Evolutionary conservation across 805 yeast genomes (phyloP).

Genomic region (Candida krabiensis): DNA sequence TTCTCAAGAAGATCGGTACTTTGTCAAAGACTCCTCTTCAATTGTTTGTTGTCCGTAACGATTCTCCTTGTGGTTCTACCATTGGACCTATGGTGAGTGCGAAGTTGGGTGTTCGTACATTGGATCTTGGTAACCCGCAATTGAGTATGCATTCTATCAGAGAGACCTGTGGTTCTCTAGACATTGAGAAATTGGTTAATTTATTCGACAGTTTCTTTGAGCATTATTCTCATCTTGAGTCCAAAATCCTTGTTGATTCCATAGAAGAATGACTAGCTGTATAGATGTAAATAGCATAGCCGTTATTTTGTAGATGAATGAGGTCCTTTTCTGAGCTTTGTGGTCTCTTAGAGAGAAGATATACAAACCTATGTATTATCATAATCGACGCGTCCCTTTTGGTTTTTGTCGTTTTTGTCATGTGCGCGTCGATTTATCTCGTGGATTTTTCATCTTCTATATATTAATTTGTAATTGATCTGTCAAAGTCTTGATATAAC

Average conservation of each 20-base stretch:
- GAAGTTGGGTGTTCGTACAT: constrained; percentile 79
- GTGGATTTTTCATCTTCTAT: too few species aligned
- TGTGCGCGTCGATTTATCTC: too few species aligned
- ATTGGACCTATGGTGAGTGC: constrained; percentile 94
- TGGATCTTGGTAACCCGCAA: constrained; percentile 91
- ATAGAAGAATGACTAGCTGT: constrained; percentile 5
- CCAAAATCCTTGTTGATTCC: constrained; percentile 40
- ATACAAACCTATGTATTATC: too few species aligned
- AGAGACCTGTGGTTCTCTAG: constrained; percentile 84
- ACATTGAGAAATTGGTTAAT: constrained; percentile 59
- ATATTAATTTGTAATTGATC: too few species aligned
- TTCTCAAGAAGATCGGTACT: constrained; percentile 71
- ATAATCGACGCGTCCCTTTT: too few species aligned
- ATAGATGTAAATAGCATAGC: constrained; percentile 1
- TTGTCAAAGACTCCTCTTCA: constrained; percentile 77
- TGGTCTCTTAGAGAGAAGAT: too few species aligned
- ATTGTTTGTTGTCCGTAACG: constrained; percentile 89
- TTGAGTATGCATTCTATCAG: constrained; percentile 91
- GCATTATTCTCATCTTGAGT: constrained; percentile 40
- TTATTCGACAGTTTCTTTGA: constrained; percentile 66
- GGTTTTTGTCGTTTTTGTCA: too few species aligned
- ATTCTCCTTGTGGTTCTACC: constrained; percentile 93
- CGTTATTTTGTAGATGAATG: too few species aligned
- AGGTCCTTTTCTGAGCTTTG: too few species aligned
- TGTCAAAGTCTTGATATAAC: too few species aligned